Conservation (phyloP, 73 alveolate genomes). For the Halteria grandinella region DNA sequence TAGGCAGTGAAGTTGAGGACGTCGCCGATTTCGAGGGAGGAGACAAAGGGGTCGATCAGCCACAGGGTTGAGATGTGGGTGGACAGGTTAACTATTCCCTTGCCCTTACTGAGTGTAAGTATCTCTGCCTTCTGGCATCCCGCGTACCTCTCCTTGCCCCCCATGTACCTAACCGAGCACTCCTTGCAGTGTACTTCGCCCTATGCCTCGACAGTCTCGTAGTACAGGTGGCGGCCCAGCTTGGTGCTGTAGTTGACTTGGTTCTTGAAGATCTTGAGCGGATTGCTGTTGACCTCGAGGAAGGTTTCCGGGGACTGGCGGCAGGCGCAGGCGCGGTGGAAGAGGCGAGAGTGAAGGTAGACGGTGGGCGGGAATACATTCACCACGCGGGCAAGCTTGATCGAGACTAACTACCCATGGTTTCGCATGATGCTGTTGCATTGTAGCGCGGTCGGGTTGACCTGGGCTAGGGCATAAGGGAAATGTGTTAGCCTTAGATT, state of each 20-base stretch:
- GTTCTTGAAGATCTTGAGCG: slow-evolving; percentile 56
- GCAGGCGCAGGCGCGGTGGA: slow-evolving; percentile 28
- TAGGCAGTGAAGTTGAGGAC: slow-evolving; percentile 42
- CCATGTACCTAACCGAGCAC: slow-evolving; percentile 6
- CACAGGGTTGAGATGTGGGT: slow-evolving; percentile 25
- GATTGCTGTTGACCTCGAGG: slow-evolving; percentile 17
- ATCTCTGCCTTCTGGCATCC: slow-evolving; percentile 58
- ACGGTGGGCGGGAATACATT: slow-evolving; percentile 16
- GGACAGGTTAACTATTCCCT: not conserved
- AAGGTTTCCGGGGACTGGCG: not conserved
- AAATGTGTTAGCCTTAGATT: slow-evolving; percentile 28
- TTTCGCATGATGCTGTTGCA: not conserved
- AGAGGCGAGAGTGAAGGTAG: not conserved
- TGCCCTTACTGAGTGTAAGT: not conserved
- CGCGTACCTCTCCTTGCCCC: not conserved
- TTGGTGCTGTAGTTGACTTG: not conserved
- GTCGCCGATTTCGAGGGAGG: slow-evolving; percentile 38
- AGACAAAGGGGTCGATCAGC: slow-evolving; percentile 51
- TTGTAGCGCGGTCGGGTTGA: slow-evolving; percentile 32
- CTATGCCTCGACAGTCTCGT: slow-evolving; percentile 1
- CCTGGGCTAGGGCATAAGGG: slow-evolving; percentile 11
- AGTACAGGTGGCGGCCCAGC: slow-evolving; percentile 8
- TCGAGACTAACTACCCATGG: slow-evolving; percentile 34
- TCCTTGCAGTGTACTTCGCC: slow-evolving; percentile 1
- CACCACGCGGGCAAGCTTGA: slow-evolving; percentile 48